Evolutionary conservation across 495 filamentous ascomycete species (phyloP), one percentile per base, ranked within the genome.

Genomic region (Aspergillus cristatus): DNA sequence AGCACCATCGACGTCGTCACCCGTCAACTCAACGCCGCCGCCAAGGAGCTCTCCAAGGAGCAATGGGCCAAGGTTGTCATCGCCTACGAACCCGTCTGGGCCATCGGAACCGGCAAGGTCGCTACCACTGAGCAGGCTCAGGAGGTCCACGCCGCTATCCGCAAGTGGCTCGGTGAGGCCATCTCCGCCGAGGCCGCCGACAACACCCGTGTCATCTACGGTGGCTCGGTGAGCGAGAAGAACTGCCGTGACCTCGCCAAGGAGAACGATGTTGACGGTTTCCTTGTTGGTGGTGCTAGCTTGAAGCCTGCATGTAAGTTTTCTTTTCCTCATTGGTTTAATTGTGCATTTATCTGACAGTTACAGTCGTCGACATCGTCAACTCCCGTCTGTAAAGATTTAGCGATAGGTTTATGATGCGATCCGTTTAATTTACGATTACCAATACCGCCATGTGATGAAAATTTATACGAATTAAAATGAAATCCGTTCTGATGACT

Each of bases 21-120:
- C 53, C 60, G 61, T 22, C 85, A 91, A 59, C 73, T 91, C 43
- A 66, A 70, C 29, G 82, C 82, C 45, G 75, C 84, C 41, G 68
- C 67, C 38, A 73, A 85, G 55, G 68, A 74, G 61, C 51, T 70
- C 39, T 57, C 44, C 54, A 67, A 85, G 52, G 70, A 72, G 55
- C 81, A 95, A 64, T 98, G 91, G 91, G 71, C 64, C 38, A 93
- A 91, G 68, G 78, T 98, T 49, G 90, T 97, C 60, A 76, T 98
- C 51, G 93, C 91, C 50, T 98, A 98, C 62, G 93, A 98, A 75
- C 91, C 91, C 49, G 90, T 98, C 70, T 98, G 91, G 74, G 93
- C 90, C 50, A 97, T 97, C 55, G 91, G 93, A 43, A 97, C 91
- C 45, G 91, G 91, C 54, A 96, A 95, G 71, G 91, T 97, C 42